phyloP scores from a whole-genome alignment of 495 filamentous ascomycete genomes.

The Penicillium waksmanii region DNA sequence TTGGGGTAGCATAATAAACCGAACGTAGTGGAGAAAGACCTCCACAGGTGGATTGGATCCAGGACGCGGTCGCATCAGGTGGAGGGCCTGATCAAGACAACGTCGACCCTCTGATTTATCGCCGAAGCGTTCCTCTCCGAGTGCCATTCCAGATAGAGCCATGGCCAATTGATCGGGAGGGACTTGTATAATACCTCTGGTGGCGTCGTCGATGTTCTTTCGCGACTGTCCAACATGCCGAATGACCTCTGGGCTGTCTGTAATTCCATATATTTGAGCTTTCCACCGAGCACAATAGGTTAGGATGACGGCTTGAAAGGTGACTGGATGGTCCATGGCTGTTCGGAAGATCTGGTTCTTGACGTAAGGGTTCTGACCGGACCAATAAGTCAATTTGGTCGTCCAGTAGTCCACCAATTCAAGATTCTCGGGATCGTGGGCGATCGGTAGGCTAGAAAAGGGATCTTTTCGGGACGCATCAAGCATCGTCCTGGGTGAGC shows the following conservation, averaged over 20 bases:
- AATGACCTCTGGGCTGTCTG: constrained; percentile 30
- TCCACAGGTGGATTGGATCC: constrained; percentile 31
- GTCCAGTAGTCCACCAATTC: constrained; percentile 45
- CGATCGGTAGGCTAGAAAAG: constrained; percentile 34
- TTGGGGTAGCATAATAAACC: constrained; percentile 35
- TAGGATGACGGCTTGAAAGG: constrained; percentile 45
- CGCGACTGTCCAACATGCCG: constrained; percentile 29
- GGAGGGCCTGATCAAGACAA: constrained; percentile 38
- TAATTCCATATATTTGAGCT: constrained; percentile 29
- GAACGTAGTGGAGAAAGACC: constrained; percentile 45
- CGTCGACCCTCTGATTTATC: constrained; percentile 29
- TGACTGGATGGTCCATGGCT: constrained; percentile 40
- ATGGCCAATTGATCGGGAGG: constrained; percentile 38
- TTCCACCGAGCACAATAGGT: constrained; percentile 47
- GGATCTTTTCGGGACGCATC: constrained; percentile 42
- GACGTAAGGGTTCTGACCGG: constrained; percentile 43
- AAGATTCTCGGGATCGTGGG: constrained; percentile 27
- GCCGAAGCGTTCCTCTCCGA: constrained; percentile 50
- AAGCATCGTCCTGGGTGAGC: constrained; percentile 34
- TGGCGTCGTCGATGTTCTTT: constrained; percentile 33
- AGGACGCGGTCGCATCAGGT: constrained; percentile 36
- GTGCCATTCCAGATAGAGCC: constrained; percentile 43
- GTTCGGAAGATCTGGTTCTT: constrained; percentile 44
- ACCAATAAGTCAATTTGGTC: constrained; percentile 48
- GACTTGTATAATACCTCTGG: constrained; percentile 20